phyloP scores from a whole-genome alignment of 805 yeast species.

The Wickerhamiella allomyrinae region DNA sequence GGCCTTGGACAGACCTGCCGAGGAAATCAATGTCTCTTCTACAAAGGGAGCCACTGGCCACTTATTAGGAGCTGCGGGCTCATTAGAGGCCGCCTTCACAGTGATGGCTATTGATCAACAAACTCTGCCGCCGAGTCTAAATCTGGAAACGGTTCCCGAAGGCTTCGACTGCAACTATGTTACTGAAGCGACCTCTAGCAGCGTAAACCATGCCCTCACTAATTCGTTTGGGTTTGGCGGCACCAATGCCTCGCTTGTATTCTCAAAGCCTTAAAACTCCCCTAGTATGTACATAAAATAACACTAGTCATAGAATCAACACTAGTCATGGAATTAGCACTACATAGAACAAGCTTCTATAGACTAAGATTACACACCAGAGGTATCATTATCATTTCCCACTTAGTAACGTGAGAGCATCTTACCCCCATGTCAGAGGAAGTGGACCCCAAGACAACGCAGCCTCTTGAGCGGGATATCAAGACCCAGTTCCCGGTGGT shows the following conservation, averaged over 20 bases:
- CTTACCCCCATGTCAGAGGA: slow-evolving; percentile 7
- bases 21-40: slow-evolving; percentile 41
- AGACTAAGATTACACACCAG: too few species aligned
- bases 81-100: slow-evolving; percentile 79
- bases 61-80: slow-evolving; percentile 89
- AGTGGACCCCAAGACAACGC: slow-evolving; percentile 5
- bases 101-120: slow-evolving; percentile 45
- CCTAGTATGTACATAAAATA: neutral
- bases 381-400: too few species aligned
- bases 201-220: slow-evolving; percentile 48
- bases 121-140: slow-evolving; percentile 66
- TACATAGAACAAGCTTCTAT: too few species aligned
- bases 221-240: slow-evolving; percentile 99
- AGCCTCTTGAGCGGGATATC: slow-evolving; percentile 20
- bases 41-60: slow-evolving; percentile 93
- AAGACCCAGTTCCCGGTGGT: slow-evolving; percentile 32
- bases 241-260: slow-evolving; percentile 58
- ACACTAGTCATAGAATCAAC: too few species aligned
- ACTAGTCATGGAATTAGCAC: too few species aligned
- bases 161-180: slow-evolving; percentile 45
- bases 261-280: slow-evolving; percentile 8
- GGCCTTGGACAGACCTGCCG: slow-evolving; percentile 29
- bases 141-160: slow-evolving; percentile 40
- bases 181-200: slow-evolving; percentile 31
- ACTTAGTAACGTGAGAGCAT: too few species aligned